phyloP scores from a whole-genome alignment of 305 asterid species.

The Rubia peregrina region DNA sequence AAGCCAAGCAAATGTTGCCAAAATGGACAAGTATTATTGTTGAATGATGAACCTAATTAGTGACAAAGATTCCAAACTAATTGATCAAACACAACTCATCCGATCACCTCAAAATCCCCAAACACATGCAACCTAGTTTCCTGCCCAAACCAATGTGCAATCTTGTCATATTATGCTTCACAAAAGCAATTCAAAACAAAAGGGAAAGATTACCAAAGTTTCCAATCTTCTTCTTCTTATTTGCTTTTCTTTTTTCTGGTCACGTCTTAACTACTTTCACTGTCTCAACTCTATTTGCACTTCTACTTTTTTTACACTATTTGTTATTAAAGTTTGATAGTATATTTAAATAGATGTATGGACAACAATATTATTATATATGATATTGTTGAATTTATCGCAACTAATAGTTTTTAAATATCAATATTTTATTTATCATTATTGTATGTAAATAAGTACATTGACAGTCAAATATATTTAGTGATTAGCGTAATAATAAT shows the following conservation, averaged over 20 bases:
- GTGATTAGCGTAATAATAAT: no score
- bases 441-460: no score
- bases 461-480: no score
- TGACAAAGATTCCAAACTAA: slow-evolving; percentile 7
- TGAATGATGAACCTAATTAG: slow-evolving; percentile 11
- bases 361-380: no score
- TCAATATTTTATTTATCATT: no score
- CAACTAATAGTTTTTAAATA: no score
- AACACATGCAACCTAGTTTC: slow-evolving; percentile 11
- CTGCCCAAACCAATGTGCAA: slow-evolving; percentile 9
- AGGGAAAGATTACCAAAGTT: neutral
- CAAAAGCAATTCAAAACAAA: slow-evolving; percentile 9
- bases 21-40: neutral
- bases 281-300: no score
- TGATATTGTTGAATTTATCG: no score
- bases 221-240: neutral
- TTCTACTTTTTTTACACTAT: no score
- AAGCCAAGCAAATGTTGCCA: neutral
- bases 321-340: no score
- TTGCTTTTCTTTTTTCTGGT: neutral
- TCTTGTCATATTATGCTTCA: slow-evolving; percentile 3
- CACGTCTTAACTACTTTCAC: neutral
- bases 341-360: no score
- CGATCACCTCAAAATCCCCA: neutral
- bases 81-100: slow-evolving; percentile 5